A percentile compares a stretch with the other conserved stretches of the same genome.
Evolutionary conservation across 2,329 filamentous ascomycete species (phyloP).

Genomic region (Penicillium expansum): DNA sequence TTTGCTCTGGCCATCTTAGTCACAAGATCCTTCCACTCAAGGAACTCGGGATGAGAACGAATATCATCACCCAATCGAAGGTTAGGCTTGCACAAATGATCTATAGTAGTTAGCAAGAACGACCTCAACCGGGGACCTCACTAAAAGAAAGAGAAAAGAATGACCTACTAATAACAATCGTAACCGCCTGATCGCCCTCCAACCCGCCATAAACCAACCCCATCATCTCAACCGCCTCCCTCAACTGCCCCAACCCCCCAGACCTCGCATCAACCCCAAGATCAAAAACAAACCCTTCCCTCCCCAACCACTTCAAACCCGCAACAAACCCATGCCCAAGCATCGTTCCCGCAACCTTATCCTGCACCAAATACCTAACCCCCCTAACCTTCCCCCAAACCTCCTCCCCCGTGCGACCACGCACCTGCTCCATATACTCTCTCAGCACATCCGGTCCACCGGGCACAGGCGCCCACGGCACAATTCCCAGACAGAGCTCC

Average conservation of each 20-base stretch:
- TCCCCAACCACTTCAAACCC: slow-evolving; percentile 63
- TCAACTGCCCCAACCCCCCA: slow-evolving; percentile 71
- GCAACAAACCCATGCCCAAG: slow-evolving; percentile 63
- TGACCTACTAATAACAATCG: slow-evolving; percentile 64
- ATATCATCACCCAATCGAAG: slow-evolving; percentile 52
- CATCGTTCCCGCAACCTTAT: slow-evolving; percentile 66
- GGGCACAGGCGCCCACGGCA: slow-evolving; percentile 84
- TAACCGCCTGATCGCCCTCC: slow-evolving; percentile 50
- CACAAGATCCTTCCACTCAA: slow-evolving; percentile 68
- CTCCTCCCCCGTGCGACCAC: slow-evolving; percentile 51
- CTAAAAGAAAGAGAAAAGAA: neutral
- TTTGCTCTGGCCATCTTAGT: slow-evolving; percentile 61
- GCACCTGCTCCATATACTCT: slow-evolving; percentile 63
- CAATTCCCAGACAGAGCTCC: slow-evolving; percentile 63
- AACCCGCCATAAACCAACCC: slow-evolving; percentile 63
- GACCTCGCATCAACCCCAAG: slow-evolving; percentile 76
- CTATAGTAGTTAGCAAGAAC: slow-evolving; percentile 44
- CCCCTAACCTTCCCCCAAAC: slow-evolving; percentile 70
- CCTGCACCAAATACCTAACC: slow-evolving; percentile 79
- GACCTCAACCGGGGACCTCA: slow-evolving; percentile 2
- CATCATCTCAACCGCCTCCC: slow-evolving; percentile 70
- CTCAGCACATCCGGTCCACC: slow-evolving; percentile 58
- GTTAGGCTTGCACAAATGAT: slow-evolving; percentile 89
- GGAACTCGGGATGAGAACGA: slow-evolving; percentile 54
- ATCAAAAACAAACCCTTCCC: slow-evolving; percentile 69